A percentile compares a stretch with the other conserved stretches of the same genome.
Evolutionary conservation across 768 basidiomycete genomes (phyloP).

Genomic region (Hygrophoropsis aurantiaca): DNA sequence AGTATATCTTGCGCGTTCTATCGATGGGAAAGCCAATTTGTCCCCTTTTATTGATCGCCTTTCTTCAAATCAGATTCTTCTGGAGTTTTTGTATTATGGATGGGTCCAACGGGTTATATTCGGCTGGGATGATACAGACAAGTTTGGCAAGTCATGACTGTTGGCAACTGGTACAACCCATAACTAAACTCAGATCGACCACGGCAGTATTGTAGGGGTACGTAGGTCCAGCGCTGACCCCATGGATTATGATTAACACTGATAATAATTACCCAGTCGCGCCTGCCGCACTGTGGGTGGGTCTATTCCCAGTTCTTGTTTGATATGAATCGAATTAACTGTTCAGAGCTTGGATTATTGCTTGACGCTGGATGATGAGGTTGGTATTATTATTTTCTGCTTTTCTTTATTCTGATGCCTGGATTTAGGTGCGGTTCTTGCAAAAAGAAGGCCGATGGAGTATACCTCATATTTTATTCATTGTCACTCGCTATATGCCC

Average conservation of each 20-base stretch:
- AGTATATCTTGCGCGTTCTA: too few species aligned
- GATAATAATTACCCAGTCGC: neutral
- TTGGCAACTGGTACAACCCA: neutral
- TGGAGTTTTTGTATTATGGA: neutral
- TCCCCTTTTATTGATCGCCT: too few species aligned
- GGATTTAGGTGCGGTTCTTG: slow-evolving; percentile 5
- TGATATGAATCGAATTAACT: neutral
- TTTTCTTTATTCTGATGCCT: neutral
- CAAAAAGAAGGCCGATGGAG: neutral
- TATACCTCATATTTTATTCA: slow-evolving; percentile 5
- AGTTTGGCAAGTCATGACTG: neutral
- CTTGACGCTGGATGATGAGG: slow-evolving; percentile 10
- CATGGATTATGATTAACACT: neutral
- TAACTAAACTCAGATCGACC: neutral
- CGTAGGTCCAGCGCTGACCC: neutral
- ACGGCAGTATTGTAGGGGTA: neutral
- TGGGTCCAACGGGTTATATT: neutral
- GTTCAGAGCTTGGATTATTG: slow-evolving; percentile 7
- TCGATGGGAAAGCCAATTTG: too few species aligned
- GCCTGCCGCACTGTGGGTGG: neutral
- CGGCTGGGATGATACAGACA: neutral
- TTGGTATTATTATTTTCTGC: neutral
- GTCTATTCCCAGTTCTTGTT: too few species aligned
- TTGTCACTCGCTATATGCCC: slow-evolving; percentile 10
- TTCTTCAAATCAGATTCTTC: too few species aligned